Conservation (phyloP, 148 eudicot genomes). For the Silene latifolia region DNA sequence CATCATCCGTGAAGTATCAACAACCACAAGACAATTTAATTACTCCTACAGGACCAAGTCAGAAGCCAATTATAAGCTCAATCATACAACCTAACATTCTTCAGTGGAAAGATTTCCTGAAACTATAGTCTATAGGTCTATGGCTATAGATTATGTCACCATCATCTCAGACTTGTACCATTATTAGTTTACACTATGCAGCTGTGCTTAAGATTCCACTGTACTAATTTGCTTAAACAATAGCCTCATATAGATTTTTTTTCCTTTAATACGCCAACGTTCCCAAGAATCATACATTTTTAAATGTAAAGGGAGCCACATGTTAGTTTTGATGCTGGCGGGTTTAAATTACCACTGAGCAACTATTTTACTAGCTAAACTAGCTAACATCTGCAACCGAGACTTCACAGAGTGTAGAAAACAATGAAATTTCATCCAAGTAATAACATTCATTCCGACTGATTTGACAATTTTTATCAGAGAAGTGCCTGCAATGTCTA, state of each 20-base stretch:
- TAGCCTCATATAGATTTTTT: neutral
- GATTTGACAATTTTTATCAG: neutral
- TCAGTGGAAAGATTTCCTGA: slow-evolving; percentile 9
- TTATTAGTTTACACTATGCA: neutral
- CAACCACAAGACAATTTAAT: neutral
- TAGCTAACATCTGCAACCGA: no score
- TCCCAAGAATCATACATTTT: neutral
- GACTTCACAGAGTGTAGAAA: no score
- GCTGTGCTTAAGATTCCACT: neutral
- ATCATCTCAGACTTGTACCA: neutral
- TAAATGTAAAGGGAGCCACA: no score
- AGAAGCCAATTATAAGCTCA: slow-evolving; percentile 2
- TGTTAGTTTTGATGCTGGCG: no score
- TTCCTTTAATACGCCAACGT: neutral
- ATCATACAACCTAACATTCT: slow-evolving; percentile 3
- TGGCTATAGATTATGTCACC: slow-evolving; percentile 3
- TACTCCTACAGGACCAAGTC: slow-evolving; percentile 16
- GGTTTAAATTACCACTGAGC: no score
- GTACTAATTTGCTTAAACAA: neutral
- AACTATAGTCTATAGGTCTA: neutral
- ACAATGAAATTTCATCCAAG: neutral
- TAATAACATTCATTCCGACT: no score
- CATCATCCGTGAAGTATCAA: slow-evolving; percentile 7
- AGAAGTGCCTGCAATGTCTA: slow-evolving; percentile 2
- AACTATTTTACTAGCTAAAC: no score